Base-by-base conservation (phyloP, 805 yeast genomes). In the Wickerhamiella siamensis region DNA sequence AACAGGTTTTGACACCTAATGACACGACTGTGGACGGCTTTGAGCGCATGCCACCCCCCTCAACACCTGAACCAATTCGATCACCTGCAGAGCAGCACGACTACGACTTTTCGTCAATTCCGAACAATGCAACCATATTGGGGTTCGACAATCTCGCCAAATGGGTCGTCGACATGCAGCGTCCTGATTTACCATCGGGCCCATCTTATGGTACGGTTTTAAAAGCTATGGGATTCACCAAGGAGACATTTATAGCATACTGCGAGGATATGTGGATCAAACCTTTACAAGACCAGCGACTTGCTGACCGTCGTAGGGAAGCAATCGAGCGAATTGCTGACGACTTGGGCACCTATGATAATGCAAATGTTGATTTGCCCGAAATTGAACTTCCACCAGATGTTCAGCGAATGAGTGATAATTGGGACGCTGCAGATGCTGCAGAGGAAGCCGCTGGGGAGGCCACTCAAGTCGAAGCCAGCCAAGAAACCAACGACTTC, bases 261-360 rank as follows among this genome's bases (percentile, higher is more conserved):
- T 40, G 53, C 21, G 14, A 41, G 16, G 40, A 43, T 8, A 44
- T 51, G 32, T 56, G 57, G 54, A 47, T 54, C 26, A 47, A 48
- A 10, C 50, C 59, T 2, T 43, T 53, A 15, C 24, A 29, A 20
- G 41, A 35, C n/a, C 34, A 43, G 16, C 4, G 9, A 17, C 20
- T 34, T 10, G 37, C 46, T 38, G 20, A 49, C 42, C 38, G 52
- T 10, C 32, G 52, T 10, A 44, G 41, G 24, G 44, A 44, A 12
- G 40, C 46, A 3, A 34, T 47, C 15, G 43, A 49, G 16, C 33
- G 33, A 14, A 44, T 52, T 3, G 54, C 51, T 14, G 26, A 38
- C 9, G 47, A 45, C 12, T 6, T 50, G 6, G 46, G 45, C 18
- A 41, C 38, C 32, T 20, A n/a, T 8, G 15, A 12, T 3, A 19